A percentile compares a stretch with the other conserved stretches of the same genome.
These are phyloP conservation scores for Lepiota venenata DNA, from an alignment of 768 basidiomycete genomes.

Conservation along the genomic window DNA sequence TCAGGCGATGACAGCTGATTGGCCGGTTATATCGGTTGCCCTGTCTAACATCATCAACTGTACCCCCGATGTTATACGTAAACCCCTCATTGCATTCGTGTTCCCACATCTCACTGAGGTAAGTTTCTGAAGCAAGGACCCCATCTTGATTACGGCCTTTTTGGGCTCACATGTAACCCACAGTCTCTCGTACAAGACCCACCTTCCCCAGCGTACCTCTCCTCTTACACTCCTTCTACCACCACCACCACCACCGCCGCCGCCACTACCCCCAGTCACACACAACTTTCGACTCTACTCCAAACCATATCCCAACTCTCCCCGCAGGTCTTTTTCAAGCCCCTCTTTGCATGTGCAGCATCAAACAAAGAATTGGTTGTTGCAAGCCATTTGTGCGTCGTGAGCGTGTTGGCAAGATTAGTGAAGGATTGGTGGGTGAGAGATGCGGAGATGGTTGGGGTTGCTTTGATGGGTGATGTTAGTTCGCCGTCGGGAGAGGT, in stretches of 20 bases:
- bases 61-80: no score
- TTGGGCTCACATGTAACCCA: not conserved
- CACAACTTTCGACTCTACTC: slow-evolving; percentile 46
- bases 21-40: not conserved
- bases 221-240: not conserved
- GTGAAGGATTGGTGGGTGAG: slow-evolving; percentile 63
- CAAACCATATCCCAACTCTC: slow-evolving; percentile 44
- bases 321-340: slow-evolving; percentile 69
- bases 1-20: slow-evolving; percentile 3
- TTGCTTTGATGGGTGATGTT: slow-evolving; percentile 60
- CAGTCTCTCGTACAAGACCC: slow-evolving; percentile 56
- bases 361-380: slow-evolving; percentile 60
- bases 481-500: slow-evolving; percentile 19
- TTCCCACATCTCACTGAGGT: slow-evolving; percentile 2
- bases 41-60: no score
- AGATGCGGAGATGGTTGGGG: slow-evolving; percentile 71
- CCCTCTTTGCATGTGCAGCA: slow-evolving; percentile 65
- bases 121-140: not conserved
- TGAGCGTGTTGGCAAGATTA: slow-evolving; percentile 49
- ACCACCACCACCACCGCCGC: not conserved
- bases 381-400: slow-evolving; percentile 52
- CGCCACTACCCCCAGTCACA: not conserved
- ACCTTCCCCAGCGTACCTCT: slow-evolving; percentile 42
- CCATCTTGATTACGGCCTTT: slow-evolving; percentile 25
- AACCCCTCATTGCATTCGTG: not conserved